Percentiles rank a stretch among this genome's conserved stretches.
Evolutionary conservation across 129 eudicot genomes (phyloP).

Genomic region (Escallonia herrerae): DNA sequence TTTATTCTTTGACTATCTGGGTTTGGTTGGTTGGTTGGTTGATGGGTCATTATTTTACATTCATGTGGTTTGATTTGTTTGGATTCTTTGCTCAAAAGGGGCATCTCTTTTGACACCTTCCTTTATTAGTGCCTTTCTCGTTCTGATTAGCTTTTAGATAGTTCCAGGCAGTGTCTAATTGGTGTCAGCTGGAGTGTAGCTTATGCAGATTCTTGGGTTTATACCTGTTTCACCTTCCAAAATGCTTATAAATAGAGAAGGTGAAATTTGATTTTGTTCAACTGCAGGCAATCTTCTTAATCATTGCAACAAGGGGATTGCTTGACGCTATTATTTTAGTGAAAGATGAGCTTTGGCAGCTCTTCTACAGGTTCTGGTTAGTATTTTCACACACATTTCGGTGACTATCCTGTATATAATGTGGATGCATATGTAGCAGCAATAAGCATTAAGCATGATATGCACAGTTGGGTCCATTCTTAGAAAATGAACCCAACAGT

Average conservation of each 20-base stretch:
- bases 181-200: constrained; percentile 48
- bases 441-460: background rate
- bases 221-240: constrained; percentile 31
- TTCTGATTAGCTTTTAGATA: constrained; percentile 26
- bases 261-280: constrained; percentile 27
- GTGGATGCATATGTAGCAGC: no score
- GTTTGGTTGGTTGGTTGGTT: constrained; percentile 21
- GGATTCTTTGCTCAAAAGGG: constrained; percentile 31
- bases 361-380: constrained; percentile 87
- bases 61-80: constrained; percentile 16
- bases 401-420: background rate
- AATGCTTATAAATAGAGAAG: constrained; percentile 54
- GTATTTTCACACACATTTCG: constrained; percentile 11
- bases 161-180: constrained; percentile 31
- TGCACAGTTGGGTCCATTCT: background rate
- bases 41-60: constrained; percentile 5
- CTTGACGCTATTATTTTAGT: constrained; percentile 7
- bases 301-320: constrained; percentile 6
- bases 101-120: constrained; percentile 11
- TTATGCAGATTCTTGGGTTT: constrained; percentile 53
- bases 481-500: background rate
- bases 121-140: constrained; percentile 21
- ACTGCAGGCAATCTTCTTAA: constrained; percentile 30
- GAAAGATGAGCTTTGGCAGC: constrained; percentile 69
- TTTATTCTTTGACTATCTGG: constrained; percentile 23